Evolutionary conservation across 2,329 filamentous ascomycete species (phyloP).

Genomic region (Neofusicoccum umdonicola): DNA sequence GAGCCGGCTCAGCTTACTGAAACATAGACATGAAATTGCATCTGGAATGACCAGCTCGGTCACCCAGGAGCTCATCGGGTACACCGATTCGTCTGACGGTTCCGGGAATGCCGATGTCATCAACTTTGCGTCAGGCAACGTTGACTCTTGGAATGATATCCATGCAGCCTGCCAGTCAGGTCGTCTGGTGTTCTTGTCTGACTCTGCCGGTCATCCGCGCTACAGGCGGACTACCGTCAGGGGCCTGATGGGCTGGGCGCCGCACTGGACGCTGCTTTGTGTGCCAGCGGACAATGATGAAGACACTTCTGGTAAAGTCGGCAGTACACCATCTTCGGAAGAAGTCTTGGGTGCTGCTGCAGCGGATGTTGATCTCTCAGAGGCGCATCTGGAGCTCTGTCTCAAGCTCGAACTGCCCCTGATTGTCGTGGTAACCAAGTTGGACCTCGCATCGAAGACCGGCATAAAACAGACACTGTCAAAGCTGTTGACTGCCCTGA

Average conservation of each 20-base stretch:
- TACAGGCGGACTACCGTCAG: slow-evolving; percentile 87
- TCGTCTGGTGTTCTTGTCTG: slow-evolving; percentile 81
- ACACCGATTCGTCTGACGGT: slow-evolving; percentile 39
- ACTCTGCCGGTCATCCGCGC: slow-evolving; percentile 86
- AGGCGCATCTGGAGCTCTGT: slow-evolving; percentile 81
- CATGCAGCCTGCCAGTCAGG: slow-evolving; percentile 73
- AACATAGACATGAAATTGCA: slow-evolving; percentile 87
- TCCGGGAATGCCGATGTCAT: slow-evolving; percentile 24
- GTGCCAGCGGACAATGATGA: slow-evolving; percentile 75
- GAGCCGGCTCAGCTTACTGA: slow-evolving; percentile 81
- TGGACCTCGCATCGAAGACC: slow-evolving; percentile 76
- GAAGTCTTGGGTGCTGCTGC: slow-evolving; percentile 53
- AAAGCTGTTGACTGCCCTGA: slow-evolving; percentile 73
- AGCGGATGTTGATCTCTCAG: slow-evolving; percentile 67
- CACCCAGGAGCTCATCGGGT: slow-evolving; percentile 89
- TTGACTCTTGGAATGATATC: slow-evolving; percentile 92
- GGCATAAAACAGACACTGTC: slow-evolving; percentile 69
- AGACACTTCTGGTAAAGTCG: slow-evolving; percentile 37
- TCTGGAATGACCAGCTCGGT: slow-evolving; percentile 94
- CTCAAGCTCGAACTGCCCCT: slow-evolving; percentile 76
- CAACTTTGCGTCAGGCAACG: slow-evolving; percentile 82
- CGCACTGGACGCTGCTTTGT: slow-evolving; percentile 89
- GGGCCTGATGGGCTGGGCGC: slow-evolving; percentile 91
- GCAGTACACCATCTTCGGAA: slow-evolving; percentile 50
- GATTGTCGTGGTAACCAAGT: slow-evolving; percentile 82